Conservation (phyloP, 345 rosid genomes). For the Pistacia atlantica region DNA sequence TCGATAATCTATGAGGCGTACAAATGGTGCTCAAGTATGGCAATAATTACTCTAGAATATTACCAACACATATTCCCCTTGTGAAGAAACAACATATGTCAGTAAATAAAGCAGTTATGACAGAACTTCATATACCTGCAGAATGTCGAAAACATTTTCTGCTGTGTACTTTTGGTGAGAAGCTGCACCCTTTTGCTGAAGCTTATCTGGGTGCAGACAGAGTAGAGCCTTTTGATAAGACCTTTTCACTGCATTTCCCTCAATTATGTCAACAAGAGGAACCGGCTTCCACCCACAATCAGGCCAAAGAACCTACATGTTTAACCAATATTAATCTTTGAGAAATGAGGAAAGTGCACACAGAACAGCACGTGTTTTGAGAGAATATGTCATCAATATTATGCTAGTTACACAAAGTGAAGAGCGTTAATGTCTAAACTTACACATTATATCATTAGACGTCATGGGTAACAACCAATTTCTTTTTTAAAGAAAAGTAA, state of each 20-base stretch:
- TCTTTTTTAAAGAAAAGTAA: too few relatives aligned
- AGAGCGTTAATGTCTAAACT: background rate
- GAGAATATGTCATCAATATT: background rate
- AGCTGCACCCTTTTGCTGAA: constrained; percentile 85
- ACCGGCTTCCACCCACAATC: constrained; percentile 88
- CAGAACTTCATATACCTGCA: constrained; percentile 58
- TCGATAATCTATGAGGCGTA: background rate
- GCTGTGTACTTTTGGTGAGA: constrained; percentile 72
- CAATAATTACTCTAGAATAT: background rate
- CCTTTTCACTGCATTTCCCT: constrained; percentile 81
- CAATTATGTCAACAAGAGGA: constrained; percentile 85
- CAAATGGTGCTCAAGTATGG: background rate
- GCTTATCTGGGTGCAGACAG: constrained; percentile 90
- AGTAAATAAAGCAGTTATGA: background rate
- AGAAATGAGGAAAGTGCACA: background rate
- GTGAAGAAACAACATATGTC: background rate
- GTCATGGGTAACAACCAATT: background rate
- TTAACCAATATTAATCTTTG: background rate
- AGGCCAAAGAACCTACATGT: constrained; percentile 78
- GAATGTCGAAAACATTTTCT: constrained; percentile 69
- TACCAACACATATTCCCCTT: background rate
- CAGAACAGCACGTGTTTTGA: background rate
- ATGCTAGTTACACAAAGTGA: background rate
- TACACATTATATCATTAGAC: background rate
- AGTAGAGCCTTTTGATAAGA: constrained; percentile 88